phyloP scores from a whole-genome alignment of 2,329 filamentous ascomycete genomes.

The Podosphaera xanthii region DNA sequence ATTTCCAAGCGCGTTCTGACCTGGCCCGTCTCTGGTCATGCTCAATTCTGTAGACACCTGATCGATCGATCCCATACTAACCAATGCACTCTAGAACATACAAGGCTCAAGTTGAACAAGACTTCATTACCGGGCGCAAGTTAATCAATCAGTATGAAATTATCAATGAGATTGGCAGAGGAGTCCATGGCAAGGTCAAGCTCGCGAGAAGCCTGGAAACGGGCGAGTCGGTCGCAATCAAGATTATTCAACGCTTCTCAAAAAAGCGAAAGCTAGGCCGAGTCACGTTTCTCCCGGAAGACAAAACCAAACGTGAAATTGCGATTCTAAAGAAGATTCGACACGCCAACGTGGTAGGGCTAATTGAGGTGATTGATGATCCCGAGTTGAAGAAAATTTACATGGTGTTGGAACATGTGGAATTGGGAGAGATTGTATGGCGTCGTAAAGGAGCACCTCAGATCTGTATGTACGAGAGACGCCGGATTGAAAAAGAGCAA shows the following conservation, averaged over 20 bases:
- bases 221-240: slow-evolving; percentile 73
- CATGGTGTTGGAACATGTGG: slow-evolving; percentile 87
- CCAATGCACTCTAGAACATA: slow-evolving; percentile 37
- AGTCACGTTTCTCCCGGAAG: slow-evolving; percentile 42
- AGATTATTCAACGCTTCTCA: slow-evolving; percentile 90
- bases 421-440: slow-evolving; percentile 87
- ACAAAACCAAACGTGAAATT: slow-evolving; percentile 86
- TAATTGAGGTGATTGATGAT: slow-evolving; percentile 94
- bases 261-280: slow-evolving; percentile 82
- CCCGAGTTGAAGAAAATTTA: slow-evolving; percentile 94
- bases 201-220: slow-evolving; percentile 61
- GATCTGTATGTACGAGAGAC: slow-evolving; percentile 63
- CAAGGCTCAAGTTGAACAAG: slow-evolving; percentile 74
- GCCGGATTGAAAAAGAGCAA: slow-evolving; percentile 53
- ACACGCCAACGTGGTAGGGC: slow-evolving; percentile 86
- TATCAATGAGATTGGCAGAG: slow-evolving; percentile 83
- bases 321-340: slow-evolving; percentile 96
- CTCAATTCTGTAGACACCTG: neutral
- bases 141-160: slow-evolving; percentile 96
- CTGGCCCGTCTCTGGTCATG: neutral
- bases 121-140: slow-evolving; percentile 76
- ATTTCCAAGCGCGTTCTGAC: neutral
- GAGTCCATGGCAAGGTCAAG: slow-evolving; percentile 95
- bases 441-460: slow-evolving; percentile 68
- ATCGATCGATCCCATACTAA: neutral